Percentiles rank a stretch among this genome's conserved stretches.
phyloP scores from a whole-genome alignment of 1,139 yeast species.

The Saccharomyces pastorianus region DNA sequence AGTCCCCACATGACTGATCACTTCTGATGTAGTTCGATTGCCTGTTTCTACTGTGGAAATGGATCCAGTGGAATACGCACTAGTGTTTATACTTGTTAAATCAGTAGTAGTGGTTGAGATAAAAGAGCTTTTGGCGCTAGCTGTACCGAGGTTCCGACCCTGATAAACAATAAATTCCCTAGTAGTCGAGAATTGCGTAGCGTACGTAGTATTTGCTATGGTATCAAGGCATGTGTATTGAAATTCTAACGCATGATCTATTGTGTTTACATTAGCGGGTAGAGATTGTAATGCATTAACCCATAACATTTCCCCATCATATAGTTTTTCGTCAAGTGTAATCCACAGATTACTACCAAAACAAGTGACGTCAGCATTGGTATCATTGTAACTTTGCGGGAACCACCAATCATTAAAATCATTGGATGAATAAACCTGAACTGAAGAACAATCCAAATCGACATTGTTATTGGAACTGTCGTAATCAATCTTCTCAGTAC shows the following conservation, averaged over 20 bases:
- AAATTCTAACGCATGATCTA: constrained; percentile 19
- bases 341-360: constrained; percentile 17
- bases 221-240: constrained; percentile 26
- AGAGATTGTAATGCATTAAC: constrained; percentile 26
- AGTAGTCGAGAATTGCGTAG: constrained; percentile 14
- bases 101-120: constrained; percentile 19
- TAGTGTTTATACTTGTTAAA: constrained; percentile 25
- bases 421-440: constrained; percentile 24
- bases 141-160: constrained; percentile 13
- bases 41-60: constrained; percentile 8
- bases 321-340: constrained; percentile 13
- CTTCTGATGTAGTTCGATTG: constrained; percentile 11
- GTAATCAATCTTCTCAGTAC: constrained; percentile 22
- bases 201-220: constrained; percentile 22
- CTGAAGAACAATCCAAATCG: constrained; percentile 25
- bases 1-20: constrained; percentile 16
- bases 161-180: constrained; percentile 16
- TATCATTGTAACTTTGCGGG: constrained; percentile 18
- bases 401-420: constrained; percentile 31
- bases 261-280: constrained; percentile 15
- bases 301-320: constrained; percentile 21
- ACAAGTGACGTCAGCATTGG: constrained; percentile 18
- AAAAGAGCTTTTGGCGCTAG: constrained; percentile 1
- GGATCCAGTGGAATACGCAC: constrained; percentile 13
- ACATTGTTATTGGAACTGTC: constrained; percentile 18